Evolutionary conservation across 192 early-diverging fungal species (phyloP).

Genomic region (Coemansia javaensis): DNA sequence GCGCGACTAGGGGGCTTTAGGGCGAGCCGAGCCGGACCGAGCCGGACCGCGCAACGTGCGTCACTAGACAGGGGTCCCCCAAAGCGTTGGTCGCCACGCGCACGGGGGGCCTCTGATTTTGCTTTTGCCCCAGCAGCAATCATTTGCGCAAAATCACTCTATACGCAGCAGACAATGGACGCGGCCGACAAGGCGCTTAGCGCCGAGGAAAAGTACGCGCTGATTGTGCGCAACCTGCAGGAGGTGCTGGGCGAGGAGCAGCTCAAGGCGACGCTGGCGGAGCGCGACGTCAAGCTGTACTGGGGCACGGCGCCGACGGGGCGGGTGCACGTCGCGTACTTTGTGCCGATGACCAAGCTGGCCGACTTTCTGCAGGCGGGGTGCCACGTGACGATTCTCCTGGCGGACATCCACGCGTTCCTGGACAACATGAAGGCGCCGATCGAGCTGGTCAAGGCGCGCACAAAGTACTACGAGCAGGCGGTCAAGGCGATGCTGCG

Average conservation of each 20-base stretch:
- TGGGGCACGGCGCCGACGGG: constrained; percentile 98
- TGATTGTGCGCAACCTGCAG: constrained; percentile 92
- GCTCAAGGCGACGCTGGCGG: constrained; percentile 75
- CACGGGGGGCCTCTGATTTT: too few relatives aligned
- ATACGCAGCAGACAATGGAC: constrained; percentile 13
- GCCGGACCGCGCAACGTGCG: too few relatives aligned
- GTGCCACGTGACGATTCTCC: constrained; percentile 81
- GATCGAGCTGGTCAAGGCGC: constrained; percentile 79
- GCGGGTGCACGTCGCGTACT: constrained; percentile 95
- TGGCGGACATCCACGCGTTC: constrained; percentile 97
- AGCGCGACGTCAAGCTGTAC: constrained; percentile 91
- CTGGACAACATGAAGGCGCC: constrained; percentile 98
- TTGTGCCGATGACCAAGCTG: constrained; percentile 96
- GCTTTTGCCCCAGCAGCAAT: neutral
- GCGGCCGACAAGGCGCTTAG: constrained; percentile 8
- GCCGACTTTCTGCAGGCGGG: constrained; percentile 93
- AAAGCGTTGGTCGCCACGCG: too few relatives aligned
- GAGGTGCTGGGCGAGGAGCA: constrained; percentile 87
- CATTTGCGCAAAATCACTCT: neutral
- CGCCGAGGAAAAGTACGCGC: constrained; percentile 63
- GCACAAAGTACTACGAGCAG: constrained; percentile 91
- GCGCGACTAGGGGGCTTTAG: too few relatives aligned
- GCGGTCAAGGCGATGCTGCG: constrained; percentile 81
- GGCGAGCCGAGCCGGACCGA: too few relatives aligned
- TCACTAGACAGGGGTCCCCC: too few relatives aligned